Percentiles rank a stretch among this genome's conserved stretches.
Evolutionary conservation across 495 filamentous ascomycete genomes (phyloP).

Genomic region (Pyrenula massariospora): DNA sequence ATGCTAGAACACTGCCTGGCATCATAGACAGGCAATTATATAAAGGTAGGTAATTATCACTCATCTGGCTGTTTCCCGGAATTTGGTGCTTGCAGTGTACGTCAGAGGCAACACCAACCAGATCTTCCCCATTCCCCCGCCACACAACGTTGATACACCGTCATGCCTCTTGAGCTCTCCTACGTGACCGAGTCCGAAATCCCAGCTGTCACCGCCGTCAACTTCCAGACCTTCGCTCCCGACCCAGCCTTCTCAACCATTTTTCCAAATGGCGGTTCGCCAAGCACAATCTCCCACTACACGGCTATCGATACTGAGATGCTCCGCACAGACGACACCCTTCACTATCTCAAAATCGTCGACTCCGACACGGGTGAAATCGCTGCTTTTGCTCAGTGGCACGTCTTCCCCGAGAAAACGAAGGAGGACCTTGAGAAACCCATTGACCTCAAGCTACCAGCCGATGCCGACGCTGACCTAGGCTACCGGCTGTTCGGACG

Average conservation of each 20-base stretch:
- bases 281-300: not conserved
- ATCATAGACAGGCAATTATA: no score
- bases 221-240: not conserved
- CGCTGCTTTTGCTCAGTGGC: not conserved
- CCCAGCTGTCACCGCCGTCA: not conserved
- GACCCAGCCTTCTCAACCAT: not conserved
- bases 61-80: no score
- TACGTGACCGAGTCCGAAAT: not conserved
- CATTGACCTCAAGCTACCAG: not conserved
- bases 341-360: not conserved
- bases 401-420: not conserved
- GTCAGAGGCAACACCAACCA: no score
- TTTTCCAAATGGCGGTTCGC: not conserved
- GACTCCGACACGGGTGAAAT: not conserved
- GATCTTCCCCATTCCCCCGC: no score
- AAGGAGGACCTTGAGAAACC: not conserved
- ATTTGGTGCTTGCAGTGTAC: no score
- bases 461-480: not conserved
- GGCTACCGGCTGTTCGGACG: not conserved
- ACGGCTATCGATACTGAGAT: not conserved
- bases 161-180: not conserved
- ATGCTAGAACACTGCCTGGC: no score
- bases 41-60: no score
- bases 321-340: not conserved
- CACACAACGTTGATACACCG: no score